Evolutionary conservation across 768 basidiomycete species (phyloP).

Genomic region (Panaeolus papilionaceus): DNA sequence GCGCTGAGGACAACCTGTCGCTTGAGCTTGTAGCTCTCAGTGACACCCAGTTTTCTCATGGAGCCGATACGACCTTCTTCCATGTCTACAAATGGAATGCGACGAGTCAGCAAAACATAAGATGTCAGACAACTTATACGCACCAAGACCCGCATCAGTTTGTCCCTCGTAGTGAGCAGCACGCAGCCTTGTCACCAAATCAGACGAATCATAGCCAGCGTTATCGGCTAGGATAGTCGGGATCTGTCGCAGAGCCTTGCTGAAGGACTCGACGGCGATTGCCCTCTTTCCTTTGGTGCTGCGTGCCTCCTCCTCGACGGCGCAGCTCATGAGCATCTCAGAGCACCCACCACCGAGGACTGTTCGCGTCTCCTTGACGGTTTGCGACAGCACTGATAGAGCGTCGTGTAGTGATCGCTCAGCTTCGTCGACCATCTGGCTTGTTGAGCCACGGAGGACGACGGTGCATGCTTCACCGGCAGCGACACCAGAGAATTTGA

Average conservation of each 20-base stretch:
- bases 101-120: neutral
- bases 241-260: conserved; percentile 88
- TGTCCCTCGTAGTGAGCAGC: conserved; percentile 95
- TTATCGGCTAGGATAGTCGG: conserved; percentile 98
- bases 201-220: conserved; percentile 97
- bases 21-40: conserved; percentile 98
- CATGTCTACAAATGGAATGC: conserved; percentile 69
- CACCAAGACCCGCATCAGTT: conserved; percentile 86
- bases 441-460: conserved; percentile 95
- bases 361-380: conserved; percentile 94
- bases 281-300: conserved; percentile 94
- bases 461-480: conserved; percentile 98
- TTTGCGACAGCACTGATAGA: conserved; percentile 95
- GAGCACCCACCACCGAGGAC: conserved; percentile 97
- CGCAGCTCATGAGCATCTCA: conserved; percentile 97
- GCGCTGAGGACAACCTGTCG: conserved; percentile 93
- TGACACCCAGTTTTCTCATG: conserved; percentile 88
- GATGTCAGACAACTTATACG: conserved; percentile 27
- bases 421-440: conserved; percentile 99
- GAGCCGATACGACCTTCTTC: conserved; percentile 82
- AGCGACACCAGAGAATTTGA: conserved; percentile 99
- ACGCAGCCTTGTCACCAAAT: conserved; percentile 86
- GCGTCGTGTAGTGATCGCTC: conserved; percentile 98
- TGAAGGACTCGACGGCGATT: conserved; percentile 93
- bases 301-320: conserved; percentile 88